Percentiles rank a stretch among this genome's conserved stretches.
Conservation (phyloP, 2,329 filamentous ascomycete species). For the Colletotrichum magnum region DNA sequence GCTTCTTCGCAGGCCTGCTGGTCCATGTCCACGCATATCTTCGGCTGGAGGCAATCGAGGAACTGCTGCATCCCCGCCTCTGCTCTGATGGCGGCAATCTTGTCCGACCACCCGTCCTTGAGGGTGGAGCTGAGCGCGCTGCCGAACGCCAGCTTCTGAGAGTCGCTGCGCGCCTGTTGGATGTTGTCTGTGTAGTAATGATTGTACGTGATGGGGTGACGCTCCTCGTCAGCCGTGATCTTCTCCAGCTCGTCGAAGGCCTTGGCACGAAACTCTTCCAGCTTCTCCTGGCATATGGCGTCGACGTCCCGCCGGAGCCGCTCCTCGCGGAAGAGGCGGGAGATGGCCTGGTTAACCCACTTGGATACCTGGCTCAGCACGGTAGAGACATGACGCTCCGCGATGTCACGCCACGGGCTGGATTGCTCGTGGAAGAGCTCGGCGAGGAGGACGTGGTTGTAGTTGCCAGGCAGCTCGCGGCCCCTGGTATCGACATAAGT, state of each 20-base stretch:
- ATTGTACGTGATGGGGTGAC: constrained; percentile 70
- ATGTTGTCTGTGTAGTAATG: constrained; percentile 59
- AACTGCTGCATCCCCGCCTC: neutral
- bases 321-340: constrained; percentile 6
- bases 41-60: neutral
- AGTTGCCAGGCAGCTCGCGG: constrained; percentile 72
- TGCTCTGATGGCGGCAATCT: rapidly evolving
- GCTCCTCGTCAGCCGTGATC: constrained; percentile 11
- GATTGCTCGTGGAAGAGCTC: constrained; percentile 74
- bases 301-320: constrained; percentile 3
- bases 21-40: constrained; percentile 35
- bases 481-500: constrained; percentile 16
- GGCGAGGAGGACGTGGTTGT: constrained; percentile 70
- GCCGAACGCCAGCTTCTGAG: neutral
- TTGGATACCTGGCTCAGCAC: neutral
- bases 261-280: neutral
- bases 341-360: constrained; percentile 14
- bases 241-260: constrained; percentile 19
- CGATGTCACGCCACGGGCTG: constrained; percentile 59
- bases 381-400: constrained; percentile 9
- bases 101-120: rapidly evolving
- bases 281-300: neutral
- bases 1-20: constrained; percentile 43
- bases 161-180: constrained; percentile 45
- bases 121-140: neutral